Conservation (phyloP, 2,329 filamentous ascomycete genomes). For the Escovopsis sp. region DNA sequence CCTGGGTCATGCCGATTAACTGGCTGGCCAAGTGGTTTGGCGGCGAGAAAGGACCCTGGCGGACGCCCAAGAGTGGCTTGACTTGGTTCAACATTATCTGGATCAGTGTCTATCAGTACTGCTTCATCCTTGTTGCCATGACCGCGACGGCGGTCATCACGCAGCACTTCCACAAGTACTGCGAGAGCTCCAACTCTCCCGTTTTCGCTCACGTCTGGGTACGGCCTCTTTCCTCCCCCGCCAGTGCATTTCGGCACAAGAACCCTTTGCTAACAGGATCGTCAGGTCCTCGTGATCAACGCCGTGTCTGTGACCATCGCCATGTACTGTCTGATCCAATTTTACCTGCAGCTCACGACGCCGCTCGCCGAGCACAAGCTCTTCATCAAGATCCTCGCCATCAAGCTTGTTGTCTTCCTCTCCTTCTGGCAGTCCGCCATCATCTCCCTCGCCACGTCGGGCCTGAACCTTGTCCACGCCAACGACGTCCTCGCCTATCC, state of each 20-base stretch:
- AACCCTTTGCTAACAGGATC: slow-evolving; percentile 2
- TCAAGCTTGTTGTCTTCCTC: slow-evolving; percentile 84
- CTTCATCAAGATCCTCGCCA: slow-evolving; percentile 68
- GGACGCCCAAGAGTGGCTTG: slow-evolving; percentile 64
- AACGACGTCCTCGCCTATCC: slow-evolving; percentile 49
- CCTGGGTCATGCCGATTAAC: slow-evolving; percentile 61
- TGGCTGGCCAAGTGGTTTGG: slow-evolving; percentile 59
- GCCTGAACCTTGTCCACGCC: slow-evolving; percentile 46
- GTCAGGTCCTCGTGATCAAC: slow-evolving; percentile 51
- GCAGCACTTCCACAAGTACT: slow-evolving; percentile 56
- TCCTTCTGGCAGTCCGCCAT: slow-evolving; percentile 66
- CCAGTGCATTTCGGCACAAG: not conserved
- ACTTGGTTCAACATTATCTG: slow-evolving; percentile 87
- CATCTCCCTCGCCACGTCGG: slow-evolving; percentile 38
- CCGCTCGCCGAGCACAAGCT: slow-evolving; percentile 56
- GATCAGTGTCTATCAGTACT: slow-evolving; percentile 75
- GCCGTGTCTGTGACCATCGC: slow-evolving; percentile 60
- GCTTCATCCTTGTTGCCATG: slow-evolving; percentile 65
- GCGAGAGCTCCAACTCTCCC: slow-evolving; percentile 62
- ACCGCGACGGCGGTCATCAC: slow-evolving; percentile 64
- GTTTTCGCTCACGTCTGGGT: slow-evolving; percentile 79
- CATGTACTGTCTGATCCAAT: slow-evolving; percentile 82
- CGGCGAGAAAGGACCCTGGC: slow-evolving; percentile 52
- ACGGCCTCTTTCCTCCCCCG: slow-evolving; percentile 11
- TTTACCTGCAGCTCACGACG: slow-evolving; percentile 62